A percentile compares a stretch with the other conserved stretches of the same genome.
phyloP scores from a whole-genome alignment of 345 rosid genomes.

The Turritis glabra region DNA sequence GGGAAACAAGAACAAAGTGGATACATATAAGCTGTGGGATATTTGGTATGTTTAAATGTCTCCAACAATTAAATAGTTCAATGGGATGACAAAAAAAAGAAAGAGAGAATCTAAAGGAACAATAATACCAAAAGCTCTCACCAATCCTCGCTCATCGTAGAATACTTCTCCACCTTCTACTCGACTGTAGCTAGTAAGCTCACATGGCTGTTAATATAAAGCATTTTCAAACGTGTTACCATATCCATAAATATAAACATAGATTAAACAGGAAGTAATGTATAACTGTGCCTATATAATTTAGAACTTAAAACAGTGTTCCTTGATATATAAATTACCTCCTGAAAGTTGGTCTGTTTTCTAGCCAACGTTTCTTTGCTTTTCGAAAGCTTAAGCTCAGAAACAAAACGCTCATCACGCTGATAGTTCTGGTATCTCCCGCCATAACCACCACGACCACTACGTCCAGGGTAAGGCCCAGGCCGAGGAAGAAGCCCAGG shows the following conservation, averaged over 20 bases:
- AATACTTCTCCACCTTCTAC: constrained; percentile 79
- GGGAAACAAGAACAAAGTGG: constrained; percentile 25
- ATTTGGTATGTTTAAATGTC: background rate
- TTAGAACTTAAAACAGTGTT: background rate
- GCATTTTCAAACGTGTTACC: background rate
- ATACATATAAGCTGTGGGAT: constrained; percentile 20
- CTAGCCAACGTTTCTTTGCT: constrained; percentile 90
- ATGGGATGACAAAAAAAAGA: background rate
- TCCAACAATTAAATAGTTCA: background rate
- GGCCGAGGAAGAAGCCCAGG: constrained; percentile 92
- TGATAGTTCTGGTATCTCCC: constrained; percentile 66
- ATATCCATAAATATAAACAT: background rate
- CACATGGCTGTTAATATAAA: constrained; percentile 68
- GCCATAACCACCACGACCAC: constrained; percentile 59
- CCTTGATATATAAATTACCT: constrained; percentile 49
- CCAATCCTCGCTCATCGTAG: constrained; percentile 82
- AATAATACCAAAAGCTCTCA: constrained; percentile 44
- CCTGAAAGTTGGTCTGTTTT: constrained; percentile 78
- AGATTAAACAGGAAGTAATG: background rate
- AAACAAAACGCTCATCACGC: constrained; percentile 89
- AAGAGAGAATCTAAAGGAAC: constrained; percentile 15
- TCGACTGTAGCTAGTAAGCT: constrained; percentile 89
- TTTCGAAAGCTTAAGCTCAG: constrained; percentile 81
- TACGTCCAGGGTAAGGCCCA: constrained; percentile 78
- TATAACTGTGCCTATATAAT: background rate